Conservation (phyloP, 2,329 filamentous ascomycete genomes). For the Cercospora berteroae region DNA sequence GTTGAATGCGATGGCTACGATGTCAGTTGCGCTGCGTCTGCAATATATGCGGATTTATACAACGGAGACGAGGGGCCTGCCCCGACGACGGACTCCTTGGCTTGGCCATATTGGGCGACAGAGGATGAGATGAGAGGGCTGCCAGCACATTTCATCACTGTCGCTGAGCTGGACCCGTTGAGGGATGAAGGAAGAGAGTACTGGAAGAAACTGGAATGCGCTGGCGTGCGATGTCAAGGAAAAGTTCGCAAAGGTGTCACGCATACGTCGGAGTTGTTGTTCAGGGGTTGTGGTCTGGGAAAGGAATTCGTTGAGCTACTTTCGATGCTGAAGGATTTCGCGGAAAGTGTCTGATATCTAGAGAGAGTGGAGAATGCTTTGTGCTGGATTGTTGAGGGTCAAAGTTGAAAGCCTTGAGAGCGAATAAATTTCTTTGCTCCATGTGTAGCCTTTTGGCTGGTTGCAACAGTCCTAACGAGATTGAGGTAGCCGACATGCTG, state of each 20-base stretch:
- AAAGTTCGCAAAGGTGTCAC: slow-evolving; percentile 27
- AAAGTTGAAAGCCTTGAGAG: no score
- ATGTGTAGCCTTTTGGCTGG: no score
- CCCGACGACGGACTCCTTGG: slow-evolving; percentile 23
- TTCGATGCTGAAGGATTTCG: not conserved
- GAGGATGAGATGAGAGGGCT: slow-evolving; percentile 27
- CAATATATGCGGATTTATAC: slow-evolving; percentile 8
- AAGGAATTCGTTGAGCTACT: not conserved
- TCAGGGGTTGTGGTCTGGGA: slow-evolving; percentile 21
- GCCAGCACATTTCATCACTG: slow-evolving; percentile 29
- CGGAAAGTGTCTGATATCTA: not conserved
- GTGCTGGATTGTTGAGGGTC: no score
- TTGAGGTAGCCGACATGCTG: no score
- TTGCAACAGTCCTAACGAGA: no score
- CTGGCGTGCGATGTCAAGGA: slow-evolving; percentile 27
- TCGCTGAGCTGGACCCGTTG: slow-evolving; percentile 34
- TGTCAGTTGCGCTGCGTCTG: slow-evolving; percentile 11
- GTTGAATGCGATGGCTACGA: slow-evolving; percentile 33
- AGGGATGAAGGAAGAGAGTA: slow-evolving; percentile 32
- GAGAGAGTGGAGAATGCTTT: no score
- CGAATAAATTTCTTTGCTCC: no score
- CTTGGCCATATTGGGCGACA: slow-evolving; percentile 32
- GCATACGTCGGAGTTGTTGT: slow-evolving; percentile 23
- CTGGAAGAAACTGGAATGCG: slow-evolving; percentile 23
- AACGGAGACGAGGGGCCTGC: not conserved